Evolutionary conservation across 2,329 filamentous ascomycete species (phyloP).

Genomic region (Davidsoniella virescens): DNA sequence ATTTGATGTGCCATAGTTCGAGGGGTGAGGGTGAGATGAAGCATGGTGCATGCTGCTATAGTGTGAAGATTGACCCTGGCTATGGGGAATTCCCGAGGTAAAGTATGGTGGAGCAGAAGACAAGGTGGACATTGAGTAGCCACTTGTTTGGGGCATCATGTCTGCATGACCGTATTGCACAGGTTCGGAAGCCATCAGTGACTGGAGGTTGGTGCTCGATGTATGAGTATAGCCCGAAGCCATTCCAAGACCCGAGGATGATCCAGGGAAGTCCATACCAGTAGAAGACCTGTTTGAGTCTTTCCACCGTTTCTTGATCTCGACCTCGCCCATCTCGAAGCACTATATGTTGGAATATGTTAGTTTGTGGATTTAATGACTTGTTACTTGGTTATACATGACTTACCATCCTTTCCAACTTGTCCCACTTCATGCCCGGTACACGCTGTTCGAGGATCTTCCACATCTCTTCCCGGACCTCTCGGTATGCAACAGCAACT

Average conservation of each 20-base stretch:
- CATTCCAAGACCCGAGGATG: slow-evolving; percentile 1
- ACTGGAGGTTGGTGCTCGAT: slow-evolving; percentile 15
- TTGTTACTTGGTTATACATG: neutral
- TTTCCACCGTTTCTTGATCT: slow-evolving; percentile 10
- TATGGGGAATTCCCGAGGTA: neutral
- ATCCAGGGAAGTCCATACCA: neutral
- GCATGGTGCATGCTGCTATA: neutral
- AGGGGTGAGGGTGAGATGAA: neutral
- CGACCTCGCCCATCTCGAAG: slow-evolving; percentile 12
- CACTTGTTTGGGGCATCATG: slow-evolving; percentile 1
- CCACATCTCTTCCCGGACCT: slow-evolving; percentile 70
- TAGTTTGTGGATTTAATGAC: neutral
- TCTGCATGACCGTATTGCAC: neutral
- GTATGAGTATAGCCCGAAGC: slow-evolving; percentile 16
- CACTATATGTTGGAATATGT: slow-evolving; percentile 1
- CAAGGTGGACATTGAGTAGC: slow-evolving; percentile 1
- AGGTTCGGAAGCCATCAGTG: slow-evolving; percentile 7
- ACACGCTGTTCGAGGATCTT: slow-evolving; percentile 51
- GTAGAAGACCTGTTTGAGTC: slow-evolving; percentile 2
- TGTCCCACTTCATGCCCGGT: slow-evolving; percentile 65
- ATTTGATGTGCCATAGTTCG: neutral
- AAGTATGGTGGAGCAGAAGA: neutral
- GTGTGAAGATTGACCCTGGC: neutral
- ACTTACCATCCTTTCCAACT: slow-evolving; percentile 45
- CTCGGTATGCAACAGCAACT: slow-evolving; percentile 64